phyloP scores from a whole-genome alignment of 129 eudicot species.

The Flaveria linearis region DNA sequence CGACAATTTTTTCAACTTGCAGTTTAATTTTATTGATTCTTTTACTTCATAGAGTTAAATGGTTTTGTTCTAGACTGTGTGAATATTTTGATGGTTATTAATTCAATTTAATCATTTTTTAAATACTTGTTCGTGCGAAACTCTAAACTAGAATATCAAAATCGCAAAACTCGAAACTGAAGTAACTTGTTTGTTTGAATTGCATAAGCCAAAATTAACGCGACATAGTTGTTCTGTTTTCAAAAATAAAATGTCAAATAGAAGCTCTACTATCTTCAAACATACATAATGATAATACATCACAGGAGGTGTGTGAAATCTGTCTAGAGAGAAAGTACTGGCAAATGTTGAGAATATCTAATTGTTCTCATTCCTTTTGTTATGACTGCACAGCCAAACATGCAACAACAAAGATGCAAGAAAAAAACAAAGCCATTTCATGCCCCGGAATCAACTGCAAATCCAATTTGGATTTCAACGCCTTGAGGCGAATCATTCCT shows the following conservation, averaged over 20 bases:
- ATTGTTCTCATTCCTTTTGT: constrained; percentile 47
- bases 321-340: constrained; percentile 39
- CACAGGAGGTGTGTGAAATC: constrained; percentile 3
- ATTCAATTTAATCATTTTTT: no score
- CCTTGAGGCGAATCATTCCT: constrained; percentile 37
- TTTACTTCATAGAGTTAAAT: neutral
- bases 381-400: constrained; percentile 18
- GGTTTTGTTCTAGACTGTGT: constrained; percentile 1
- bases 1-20: neutral
- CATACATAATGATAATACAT: no score
- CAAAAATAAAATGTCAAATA: no score
- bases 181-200: no score
- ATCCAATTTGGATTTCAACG: constrained; percentile 25
- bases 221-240: no score
- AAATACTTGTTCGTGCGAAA: no score
- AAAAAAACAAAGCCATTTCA: constrained; percentile 19
- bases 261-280: constrained; percentile 21
- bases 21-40: constrained; percentile 3
- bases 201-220: no score
- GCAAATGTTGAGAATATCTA: constrained; percentile 35
- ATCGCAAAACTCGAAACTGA: no score
- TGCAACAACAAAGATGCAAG: constrained; percentile 43
- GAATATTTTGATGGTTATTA: neutral
- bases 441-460: constrained; percentile 51
- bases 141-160: no score